Evolutionary conservation across 805 yeast species (phyloP).

Genomic region (Wickerhamiella bombiphila): DNA sequence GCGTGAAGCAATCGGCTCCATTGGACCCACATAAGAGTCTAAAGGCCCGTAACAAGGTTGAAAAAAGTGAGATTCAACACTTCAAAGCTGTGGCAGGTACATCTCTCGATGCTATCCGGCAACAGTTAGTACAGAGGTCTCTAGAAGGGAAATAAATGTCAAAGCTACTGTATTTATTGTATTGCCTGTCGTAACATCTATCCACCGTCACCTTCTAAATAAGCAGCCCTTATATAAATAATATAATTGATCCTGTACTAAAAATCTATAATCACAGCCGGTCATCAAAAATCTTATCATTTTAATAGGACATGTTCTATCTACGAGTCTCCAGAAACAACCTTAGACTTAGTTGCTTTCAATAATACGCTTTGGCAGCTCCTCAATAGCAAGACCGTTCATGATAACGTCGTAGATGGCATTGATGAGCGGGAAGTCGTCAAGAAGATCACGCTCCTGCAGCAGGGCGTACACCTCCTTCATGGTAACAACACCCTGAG

Average conservation of each 20-base stretch:
- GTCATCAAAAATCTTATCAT: not conserved
- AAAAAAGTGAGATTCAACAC: constrained; percentile 10
- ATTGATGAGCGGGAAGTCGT: constrained; percentile 69
- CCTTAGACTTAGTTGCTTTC: not conserved
- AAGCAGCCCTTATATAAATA: no score
- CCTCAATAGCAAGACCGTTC: constrained; percentile 57
- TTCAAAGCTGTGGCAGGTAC: not conserved
- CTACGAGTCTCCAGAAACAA: not conserved
- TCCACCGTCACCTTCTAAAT: no score
- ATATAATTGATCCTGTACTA: not conserved
- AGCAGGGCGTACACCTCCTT: constrained; percentile 79
- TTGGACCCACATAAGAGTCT: constrained; percentile 13
- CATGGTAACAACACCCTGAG: constrained; percentile 87
- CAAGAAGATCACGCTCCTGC: constrained; percentile 33
- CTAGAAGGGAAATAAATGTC: no score
- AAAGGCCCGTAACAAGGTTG: constrained; percentile 13
- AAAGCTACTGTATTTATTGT: no score
- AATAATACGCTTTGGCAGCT: constrained; percentile 37
- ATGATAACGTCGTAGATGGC: constrained; percentile 74
- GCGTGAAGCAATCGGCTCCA: not conserved
- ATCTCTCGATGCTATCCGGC: not conserved
- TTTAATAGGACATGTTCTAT: not conserved
- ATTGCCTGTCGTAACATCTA: no score
- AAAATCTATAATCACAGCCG: not conserved
- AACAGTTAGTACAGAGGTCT: not conserved